Evolutionary conservation across 73 alveolate genomes (phyloP).

Genomic region (Stentor coeruleus): DNA sequence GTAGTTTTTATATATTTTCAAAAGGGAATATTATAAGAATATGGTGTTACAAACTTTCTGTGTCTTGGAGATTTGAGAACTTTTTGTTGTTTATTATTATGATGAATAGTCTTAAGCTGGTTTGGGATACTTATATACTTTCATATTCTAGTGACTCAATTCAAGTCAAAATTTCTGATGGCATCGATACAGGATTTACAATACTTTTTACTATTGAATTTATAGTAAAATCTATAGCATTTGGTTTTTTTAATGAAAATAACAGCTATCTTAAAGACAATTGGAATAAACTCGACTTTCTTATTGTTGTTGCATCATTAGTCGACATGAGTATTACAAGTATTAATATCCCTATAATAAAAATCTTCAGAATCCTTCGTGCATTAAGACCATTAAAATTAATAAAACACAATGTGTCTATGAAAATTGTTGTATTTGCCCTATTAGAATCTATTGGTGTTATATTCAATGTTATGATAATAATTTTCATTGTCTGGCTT

Average conservation of each 20-base stretch:
- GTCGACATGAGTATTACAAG: conserved; percentile 67
- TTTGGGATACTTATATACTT: conserved; percentile 28
- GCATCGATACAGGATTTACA: conserved; percentile 73
- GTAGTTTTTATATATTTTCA: background rate
- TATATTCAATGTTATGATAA: conserved; percentile 74
- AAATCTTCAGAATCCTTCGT: conserved; percentile 82
- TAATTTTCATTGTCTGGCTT: conserved; percentile 84
- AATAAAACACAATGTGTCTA: conserved; percentile 75
- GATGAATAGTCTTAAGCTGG: conserved; percentile 31
- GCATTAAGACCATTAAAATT: conserved; percentile 89
- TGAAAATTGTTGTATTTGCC: conserved; percentile 81
- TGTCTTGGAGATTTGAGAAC: background rate
- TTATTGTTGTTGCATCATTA: conserved; percentile 78
- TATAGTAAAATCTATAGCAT: conserved; percentile 29
- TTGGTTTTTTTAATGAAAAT: conserved; percentile 33
- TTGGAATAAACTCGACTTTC: conserved; percentile 63
- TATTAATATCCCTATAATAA: conserved; percentile 62
- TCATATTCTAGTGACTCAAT: background rate
- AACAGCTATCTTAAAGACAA: conserved; percentile 26
- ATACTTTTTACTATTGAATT: conserved; percentile 1
- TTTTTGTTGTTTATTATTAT: conserved; percentile 55
- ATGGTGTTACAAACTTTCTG: background rate
- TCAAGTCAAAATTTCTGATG: background rate
- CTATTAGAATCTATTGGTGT: conserved; percentile 79
- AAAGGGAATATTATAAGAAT: background rate